Evolutionary conservation across 1,139 yeast genomes (phyloP).

Genomic region (Taphrina populina): DNA sequence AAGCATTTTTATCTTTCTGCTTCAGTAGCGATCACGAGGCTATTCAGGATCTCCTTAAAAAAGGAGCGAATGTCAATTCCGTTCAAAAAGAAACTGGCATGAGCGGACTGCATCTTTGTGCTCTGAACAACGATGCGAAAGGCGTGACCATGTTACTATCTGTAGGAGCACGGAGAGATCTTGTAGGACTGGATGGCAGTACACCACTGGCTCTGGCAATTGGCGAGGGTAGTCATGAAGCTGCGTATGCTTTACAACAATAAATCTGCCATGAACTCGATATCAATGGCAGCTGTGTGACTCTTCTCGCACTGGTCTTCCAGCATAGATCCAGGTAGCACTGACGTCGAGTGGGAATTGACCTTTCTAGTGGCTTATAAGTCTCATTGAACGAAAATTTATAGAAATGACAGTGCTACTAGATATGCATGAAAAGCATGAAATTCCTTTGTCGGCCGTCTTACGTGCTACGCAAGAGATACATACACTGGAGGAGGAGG

Average conservation of each 20-base stretch:
- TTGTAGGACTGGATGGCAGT: conserved; percentile 3
- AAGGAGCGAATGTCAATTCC: conserved; percentile 23
- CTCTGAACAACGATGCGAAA: conserved; percentile 18
- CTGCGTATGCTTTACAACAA: conserved; percentile 28
- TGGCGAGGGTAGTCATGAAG: conserved; percentile 31
- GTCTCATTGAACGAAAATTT: no score
- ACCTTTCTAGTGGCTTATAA: no score
- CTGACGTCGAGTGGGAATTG: no score
- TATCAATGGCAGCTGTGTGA: no score
- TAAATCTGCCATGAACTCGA: no score
- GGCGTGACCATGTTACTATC: conserved; percentile 13
- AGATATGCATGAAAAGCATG: no score
- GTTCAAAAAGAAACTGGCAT: conserved; percentile 19
- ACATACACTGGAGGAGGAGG: no score
- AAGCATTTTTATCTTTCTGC: conserved; percentile 39
- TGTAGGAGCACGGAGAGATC: conserved; percentile 13
- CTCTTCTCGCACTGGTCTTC: no score
- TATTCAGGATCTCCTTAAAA: conserved; percentile 36
- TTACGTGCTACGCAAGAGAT: no score
- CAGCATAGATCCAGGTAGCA: no score
- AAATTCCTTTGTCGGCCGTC: no score
- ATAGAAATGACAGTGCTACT: no score
- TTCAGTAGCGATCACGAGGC: conserved; percentile 40
- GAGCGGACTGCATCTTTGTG: conserved; percentile 31
- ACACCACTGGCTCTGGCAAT: conserved; percentile 18